Base-by-base conservation (phyloP, 768 basidiomycete species). In the Serendipita vermifera region DNA sequence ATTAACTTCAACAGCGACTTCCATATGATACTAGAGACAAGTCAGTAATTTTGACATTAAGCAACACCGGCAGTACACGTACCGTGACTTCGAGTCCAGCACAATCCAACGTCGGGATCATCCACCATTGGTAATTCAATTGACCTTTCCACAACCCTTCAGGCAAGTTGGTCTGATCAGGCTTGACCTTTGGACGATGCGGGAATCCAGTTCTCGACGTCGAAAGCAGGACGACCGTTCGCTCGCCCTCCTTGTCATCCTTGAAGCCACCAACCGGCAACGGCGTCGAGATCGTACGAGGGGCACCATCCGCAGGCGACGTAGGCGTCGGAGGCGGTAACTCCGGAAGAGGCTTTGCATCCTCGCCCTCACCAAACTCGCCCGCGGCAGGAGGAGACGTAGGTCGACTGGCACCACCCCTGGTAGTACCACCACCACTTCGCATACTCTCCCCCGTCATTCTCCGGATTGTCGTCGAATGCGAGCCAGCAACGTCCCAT, bases 121-220 rank as follows among this genome's bases (percentile, higher is more conserved):
- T 43, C 41, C 41, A 43, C 41, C 41, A 43, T 22, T 43, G 41
- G 24, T 43, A 43, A 24, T 43, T 43, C 9, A 43, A 22, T 22
- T 43, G 41, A 22, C 41, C 41, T 22, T 43, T 43, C 41, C 41
- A 43, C 7, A 43, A 22, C 11, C 41, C 41, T 22, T 43, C 41
- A 9, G 41, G 41, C 13, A 43, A 24, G 20, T 43, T 43, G 7
- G 41, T 7, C 22, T 43, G 41, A 43, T 43, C 41, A 7, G 41
- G 9, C 41, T 43, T 43, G 41, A 43, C 41, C 24, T 43, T 43
- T 7, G 41, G 41, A 9, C 41, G 41, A 24, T 43, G 41, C 9
- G 41, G 41, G 41, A 43, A 43, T 22, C 41, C 41, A 43, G 41
- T 43, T 7, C 41, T 11, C 20, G 41, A 43, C 24, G 41, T 43